Evolutionary conservation across 345 rosid genomes (phyloP).

Genomic region (Eucalyptus microcorys): DNA sequence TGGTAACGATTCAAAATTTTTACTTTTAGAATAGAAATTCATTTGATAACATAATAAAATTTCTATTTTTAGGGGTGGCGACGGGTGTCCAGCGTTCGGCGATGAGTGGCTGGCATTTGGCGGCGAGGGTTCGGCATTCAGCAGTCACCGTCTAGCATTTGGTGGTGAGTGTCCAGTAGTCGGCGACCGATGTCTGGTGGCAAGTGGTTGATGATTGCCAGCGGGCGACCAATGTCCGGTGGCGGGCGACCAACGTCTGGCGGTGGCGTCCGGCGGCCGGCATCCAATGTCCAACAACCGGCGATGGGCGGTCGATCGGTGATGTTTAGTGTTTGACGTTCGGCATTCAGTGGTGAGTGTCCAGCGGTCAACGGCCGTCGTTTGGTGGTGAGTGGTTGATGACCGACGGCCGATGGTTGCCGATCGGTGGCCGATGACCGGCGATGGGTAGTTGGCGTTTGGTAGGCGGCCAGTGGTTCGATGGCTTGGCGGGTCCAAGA

Average conservation of each 20-base stretch:
- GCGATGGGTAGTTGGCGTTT: rapidly evolving
- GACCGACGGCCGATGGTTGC: rapidly evolving
- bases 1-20: rapidly evolving
- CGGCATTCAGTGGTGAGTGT: no score
- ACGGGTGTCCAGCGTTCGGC: rapidly evolving
- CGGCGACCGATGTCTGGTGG: rapidly evolving
- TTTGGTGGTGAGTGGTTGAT: no score
- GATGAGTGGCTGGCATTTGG: rapidly evolving
- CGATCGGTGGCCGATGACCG: rapidly evolving
- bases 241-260: rapidly evolving
- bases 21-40: no score
- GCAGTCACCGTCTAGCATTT: rapidly evolving
- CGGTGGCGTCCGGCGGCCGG: rapidly evolving
- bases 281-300: rapidly evolving
- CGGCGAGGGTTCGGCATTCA: rapidly evolving
- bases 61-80: no score
- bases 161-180: rapidly evolving
- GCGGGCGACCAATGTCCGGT: no score
- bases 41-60: no score
- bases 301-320: rapidly evolving
- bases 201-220: rapidly evolving
- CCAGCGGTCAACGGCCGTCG: rapidly evolving
- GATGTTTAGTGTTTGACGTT: rapidly evolving
- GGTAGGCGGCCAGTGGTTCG: rapidly evolving
- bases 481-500: rapidly evolving